These are phyloP conservation scores for Zangia roseola DNA, from an alignment of 768 basidiomycete species.

Conservation along the genomic window DNA sequence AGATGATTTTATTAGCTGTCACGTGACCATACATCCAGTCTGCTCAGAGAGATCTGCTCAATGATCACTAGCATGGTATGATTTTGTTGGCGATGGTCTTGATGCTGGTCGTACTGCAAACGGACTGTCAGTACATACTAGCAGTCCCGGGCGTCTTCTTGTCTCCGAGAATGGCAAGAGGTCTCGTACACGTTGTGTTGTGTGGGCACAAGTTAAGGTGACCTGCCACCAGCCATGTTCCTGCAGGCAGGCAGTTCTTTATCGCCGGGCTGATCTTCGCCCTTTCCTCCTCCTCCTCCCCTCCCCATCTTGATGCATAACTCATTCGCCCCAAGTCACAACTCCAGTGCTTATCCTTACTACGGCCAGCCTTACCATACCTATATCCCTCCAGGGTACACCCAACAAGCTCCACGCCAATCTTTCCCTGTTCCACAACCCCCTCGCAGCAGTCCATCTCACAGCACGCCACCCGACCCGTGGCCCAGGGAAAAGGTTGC, in stretches of 20 bases:
- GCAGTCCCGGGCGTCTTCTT: too few relatives aligned
- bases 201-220: background rate
- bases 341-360: constrained; percentile 43
- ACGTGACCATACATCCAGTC: constrained; percentile 16
- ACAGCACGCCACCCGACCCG: constrained; percentile 29
- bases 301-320: constrained; percentile 27
- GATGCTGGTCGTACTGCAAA: too few relatives aligned
- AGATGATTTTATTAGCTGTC: background rate
- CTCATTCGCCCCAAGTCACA: constrained; percentile 37
- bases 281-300: background rate
- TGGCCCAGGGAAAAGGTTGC: constrained; percentile 35
- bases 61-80: too few relatives aligned
- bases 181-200: constrained; percentile 25
- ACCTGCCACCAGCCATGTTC: constrained; percentile 23
- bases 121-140: too few relatives aligned
- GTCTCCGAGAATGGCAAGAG: constrained; percentile 36
- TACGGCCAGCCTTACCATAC: constrained; percentile 45
- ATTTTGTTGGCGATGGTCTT: too few relatives aligned
- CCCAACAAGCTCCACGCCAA: constrained; percentile 20
- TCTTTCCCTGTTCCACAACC: constrained; percentile 8
- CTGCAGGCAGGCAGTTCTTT: constrained; percentile 12
- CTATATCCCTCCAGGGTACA: constrained; percentile 32
- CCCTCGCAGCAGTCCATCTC: constrained; percentile 29
- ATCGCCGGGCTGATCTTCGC: constrained; percentile 9
- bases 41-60: too few relatives aligned